Base-by-base conservation (phyloP, 495 filamentous ascomycete species). In the Neurospora cerealis region DNA sequence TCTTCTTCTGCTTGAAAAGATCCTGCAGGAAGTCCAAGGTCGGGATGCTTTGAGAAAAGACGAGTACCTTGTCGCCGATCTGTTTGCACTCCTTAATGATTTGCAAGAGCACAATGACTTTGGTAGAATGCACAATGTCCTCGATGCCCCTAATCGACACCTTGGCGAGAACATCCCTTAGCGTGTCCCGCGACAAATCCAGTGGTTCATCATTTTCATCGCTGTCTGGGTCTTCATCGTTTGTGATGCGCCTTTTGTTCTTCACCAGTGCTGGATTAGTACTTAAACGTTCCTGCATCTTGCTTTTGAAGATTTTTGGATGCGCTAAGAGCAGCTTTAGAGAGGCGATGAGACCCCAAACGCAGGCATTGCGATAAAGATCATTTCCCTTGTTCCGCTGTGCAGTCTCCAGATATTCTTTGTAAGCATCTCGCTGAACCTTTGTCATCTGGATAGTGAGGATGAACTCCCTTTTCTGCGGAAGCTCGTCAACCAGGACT, bases 391-490 rank as follows among this genome's bases (percentile, higher is more conserved):
- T 62, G 13, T 62, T 32, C 15, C 54, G 54, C 13, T 32, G 5
- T 11, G 54, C 54, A 17, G 28, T 70, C 2, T 79, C 70, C 13
- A 93, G 83, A 79, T 89, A 95, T 1, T 80, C 74, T 71, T 87
- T 80, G 80, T 97, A 97, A 0, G 88, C 84, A 6, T 83, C 72
- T 39, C 78, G 80, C 79, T 98, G 95, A 0, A 92, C n/a, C 1
- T 81, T 73, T 0, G 92, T 94, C 39, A 96, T 78, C 6, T 91
- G 87, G 9, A 97, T 84, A 0, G 84, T 90, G 48, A 98, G 86
- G 42, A 96, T 85, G 77, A 96, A 97, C 76, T 98, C 95, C 17
- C 85, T 87, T 75, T 97, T 98, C 0, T 81, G 77, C 2, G 91
- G 91, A 11, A 97, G 83, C 42, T 90, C 87, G 11, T 87, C 80